A percentile compares a stretch with the other conserved stretches of the same genome.
These are phyloP conservation scores for Globisporangium cylindrosporum DNA, from an alignment of 352 stramenopile species.

Conservation along the genomic window DNA sequence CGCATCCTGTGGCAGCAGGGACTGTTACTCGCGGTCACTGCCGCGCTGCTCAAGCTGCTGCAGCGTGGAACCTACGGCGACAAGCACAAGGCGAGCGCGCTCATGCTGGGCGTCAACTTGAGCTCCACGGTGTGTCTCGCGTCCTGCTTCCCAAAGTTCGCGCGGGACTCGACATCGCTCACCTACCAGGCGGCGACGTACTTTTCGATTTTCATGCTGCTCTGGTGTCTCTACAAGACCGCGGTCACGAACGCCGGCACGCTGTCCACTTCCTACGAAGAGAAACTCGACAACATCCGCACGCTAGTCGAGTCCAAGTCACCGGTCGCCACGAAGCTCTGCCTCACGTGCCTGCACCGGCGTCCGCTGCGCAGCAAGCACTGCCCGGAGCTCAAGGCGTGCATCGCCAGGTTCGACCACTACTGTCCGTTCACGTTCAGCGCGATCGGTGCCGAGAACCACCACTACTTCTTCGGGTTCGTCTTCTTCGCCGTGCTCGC, in stretches of 20 bases:
- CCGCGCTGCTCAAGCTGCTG: constrained; percentile 48
- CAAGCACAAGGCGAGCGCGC: constrained; percentile 66
- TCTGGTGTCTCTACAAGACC: constrained; percentile 57
- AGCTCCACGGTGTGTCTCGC: constrained; percentile 66
- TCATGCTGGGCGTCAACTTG: constrained; percentile 78
- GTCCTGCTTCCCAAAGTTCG: constrained; percentile 37
- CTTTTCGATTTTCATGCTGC: constrained; percentile 35
- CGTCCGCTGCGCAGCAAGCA: constrained; percentile 75
- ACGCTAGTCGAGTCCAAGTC: constrained; percentile 73
- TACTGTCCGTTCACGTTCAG: constrained; percentile 89
- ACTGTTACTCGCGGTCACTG: constrained; percentile 30
- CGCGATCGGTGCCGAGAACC: constrained; percentile 94
- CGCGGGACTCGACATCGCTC: constrained; percentile 22
- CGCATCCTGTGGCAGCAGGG: constrained; percentile 38
- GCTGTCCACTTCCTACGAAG: constrained; percentile 59
- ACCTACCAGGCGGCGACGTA: constrained; percentile 24
- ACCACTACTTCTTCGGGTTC: constrained; percentile 93
- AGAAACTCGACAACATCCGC: constrained; percentile 68
- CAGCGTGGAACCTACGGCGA: constrained; percentile 65
- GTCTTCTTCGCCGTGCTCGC: constrained; percentile 66
- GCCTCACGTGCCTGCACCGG: constrained; percentile 75
- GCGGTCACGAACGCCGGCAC: constrained; percentile 51
- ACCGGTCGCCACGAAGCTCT: constrained; percentile 69
- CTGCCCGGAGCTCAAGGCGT: constrained; percentile 72
- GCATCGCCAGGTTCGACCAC: constrained; percentile 83